Conservation (phyloP, 1,139 yeast species). For the Pichia sp. region DNA sequence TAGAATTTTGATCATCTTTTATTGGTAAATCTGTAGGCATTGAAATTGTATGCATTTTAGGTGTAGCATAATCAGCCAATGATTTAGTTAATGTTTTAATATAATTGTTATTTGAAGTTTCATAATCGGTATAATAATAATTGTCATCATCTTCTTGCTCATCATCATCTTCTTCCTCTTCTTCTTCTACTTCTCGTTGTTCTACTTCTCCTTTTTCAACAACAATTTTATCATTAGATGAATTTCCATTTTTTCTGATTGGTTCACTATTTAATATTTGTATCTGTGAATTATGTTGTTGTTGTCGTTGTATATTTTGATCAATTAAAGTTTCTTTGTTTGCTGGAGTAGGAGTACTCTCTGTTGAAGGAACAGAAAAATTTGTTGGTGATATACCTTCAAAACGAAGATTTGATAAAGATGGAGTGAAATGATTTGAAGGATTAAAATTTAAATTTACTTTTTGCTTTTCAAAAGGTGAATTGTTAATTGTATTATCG, state of each 20-base stretch:
- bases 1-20: background rate
- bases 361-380: conserved; percentile 18
- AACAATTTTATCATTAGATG: background rate
- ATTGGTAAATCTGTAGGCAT: background rate
- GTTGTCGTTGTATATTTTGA: background rate
- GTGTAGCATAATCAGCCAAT: conserved; percentile 6
- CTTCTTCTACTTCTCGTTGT: conserved; percentile 1
- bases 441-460: background rate
- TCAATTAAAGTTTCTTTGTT: background rate
- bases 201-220: background rate
- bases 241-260: no score
- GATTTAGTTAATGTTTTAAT: conserved; percentile 22
- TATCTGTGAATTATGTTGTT: no score
- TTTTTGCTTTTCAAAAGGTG: background rate
- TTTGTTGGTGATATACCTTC: conserved; percentile 24
- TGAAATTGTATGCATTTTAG: background rate
- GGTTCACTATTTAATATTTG: no score
- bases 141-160: conserved; percentile 5
- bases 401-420: conserved; percentile 6
- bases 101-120: conserved; percentile 19
- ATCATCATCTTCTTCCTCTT: conserved; percentile 7
- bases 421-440: background rate
- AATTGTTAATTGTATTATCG: background rate
- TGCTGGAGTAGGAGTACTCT: background rate
- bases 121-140: background rate